Evolutionary conservation across 2,329 filamentous ascomycete genomes (phyloP), one percentile per base, ranked within the genome.

Genomic region (Paecilomyces formosus): DNA sequence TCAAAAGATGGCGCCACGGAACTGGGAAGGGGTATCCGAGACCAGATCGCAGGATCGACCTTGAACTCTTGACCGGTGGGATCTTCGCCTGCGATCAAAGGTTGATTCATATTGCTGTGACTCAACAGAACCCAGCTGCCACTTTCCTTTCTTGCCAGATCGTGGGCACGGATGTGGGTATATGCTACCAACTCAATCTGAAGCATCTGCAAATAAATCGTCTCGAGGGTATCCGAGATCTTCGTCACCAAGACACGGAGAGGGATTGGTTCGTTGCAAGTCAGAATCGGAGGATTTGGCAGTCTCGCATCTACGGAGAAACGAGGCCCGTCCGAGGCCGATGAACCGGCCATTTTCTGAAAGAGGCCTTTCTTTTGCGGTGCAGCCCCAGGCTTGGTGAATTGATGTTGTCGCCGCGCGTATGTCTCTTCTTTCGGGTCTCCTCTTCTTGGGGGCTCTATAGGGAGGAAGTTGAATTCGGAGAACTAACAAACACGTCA

Each of bases 401-500:
- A 88, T 61, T 84, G 80, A 65, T 88, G 85, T 59, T 82, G 81
- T 22, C 93, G 84, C 59, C 92, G 82, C 1, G 92, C 94, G 75
- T 90, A 99, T 1, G 88, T 87, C 73, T 97, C 92, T 63, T 91
- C 88, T 24, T 85, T 83, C 0, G 85, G 82, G 53, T 80, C 77
- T 3, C 82, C 78, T 0, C 85, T 85, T 50, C 92, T 82, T 0
- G 93, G 92, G 5, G 91, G 90, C 72, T 99, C 94, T 64, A 97
- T 93, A 3, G 94, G 94, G 39, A 97, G 81, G 71, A 99, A 94
- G 59, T 90, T 93, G 76, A 97, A 88, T 35, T 86, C 85, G 35
- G 70, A 72, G 63, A 73, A 74, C 78, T 74, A 64, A 57, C 63
- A 61, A 35, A 60, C 31, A 60, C 66, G 55, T 64, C 61, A 59